Evolutionary conservation across 768 basidiomycete genomes (phyloP).

Genomic region (Calocybe gangraenosa): DNA sequence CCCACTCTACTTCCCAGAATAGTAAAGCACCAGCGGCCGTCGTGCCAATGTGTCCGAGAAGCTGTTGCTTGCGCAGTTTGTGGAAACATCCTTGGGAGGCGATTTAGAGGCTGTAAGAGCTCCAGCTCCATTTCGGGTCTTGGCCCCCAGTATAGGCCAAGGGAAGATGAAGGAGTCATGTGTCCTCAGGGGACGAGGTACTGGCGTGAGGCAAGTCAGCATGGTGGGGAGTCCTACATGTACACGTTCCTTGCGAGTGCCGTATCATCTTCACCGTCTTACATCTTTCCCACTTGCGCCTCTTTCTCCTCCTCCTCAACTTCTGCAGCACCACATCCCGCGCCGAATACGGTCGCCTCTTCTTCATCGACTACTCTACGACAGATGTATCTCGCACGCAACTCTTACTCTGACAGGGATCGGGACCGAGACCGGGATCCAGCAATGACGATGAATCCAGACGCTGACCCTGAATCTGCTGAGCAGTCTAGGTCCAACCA

Average conservation of each 20-base stretch:
- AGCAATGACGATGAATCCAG: background rate
- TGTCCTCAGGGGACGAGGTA: conserved; percentile 39
- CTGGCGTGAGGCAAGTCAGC: conserved; percentile 28
- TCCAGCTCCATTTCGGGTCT: conserved; percentile 33
- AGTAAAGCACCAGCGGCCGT: conserved; percentile 42
- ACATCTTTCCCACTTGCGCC: background rate
- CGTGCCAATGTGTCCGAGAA: conserved; percentile 59
- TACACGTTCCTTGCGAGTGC: conserved; percentile 47
- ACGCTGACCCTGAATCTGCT: background rate
- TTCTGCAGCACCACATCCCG: conserved; percentile 18
- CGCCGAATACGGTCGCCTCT: conserved; percentile 13
- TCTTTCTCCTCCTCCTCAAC: background rate
- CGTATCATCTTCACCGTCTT: conserved; percentile 31
- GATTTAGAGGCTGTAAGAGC: conserved; percentile 56
- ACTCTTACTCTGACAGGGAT: background rate
- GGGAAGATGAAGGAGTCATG: background rate
- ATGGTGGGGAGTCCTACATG: conserved; percentile 20
- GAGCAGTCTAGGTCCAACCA: background rate
- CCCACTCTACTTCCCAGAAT: conserved; percentile 20
- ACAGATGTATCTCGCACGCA: too few species aligned
- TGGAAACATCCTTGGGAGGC: conserved; percentile 61
- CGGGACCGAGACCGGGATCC: background rate
- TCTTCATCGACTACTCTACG: background rate
- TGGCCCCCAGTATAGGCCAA: conserved; percentile 12
- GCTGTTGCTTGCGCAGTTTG: conserved; percentile 64